phyloP scores from a whole-genome alignment of 1,284 basidiomycete species.

The Inonotus obliquus region DNA sequence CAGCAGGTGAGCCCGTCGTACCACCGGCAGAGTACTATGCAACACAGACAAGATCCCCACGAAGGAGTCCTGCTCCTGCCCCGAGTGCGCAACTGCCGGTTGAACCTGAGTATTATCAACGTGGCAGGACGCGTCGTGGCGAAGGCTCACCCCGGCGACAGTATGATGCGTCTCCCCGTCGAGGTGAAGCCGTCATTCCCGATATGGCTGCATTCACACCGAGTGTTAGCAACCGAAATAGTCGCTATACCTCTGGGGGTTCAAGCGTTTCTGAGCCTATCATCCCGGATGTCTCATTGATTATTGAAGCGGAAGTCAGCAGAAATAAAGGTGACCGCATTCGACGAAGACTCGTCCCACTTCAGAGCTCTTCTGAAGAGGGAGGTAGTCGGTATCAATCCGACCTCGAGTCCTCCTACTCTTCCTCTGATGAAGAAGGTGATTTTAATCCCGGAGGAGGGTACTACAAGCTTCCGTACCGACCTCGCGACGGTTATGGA shows the following conservation, averaged over 20 bases:
- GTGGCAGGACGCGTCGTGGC: slow-evolving; percentile 5
- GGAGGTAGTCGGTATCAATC: background rate
- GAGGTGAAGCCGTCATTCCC: slow-evolving; percentile 9
- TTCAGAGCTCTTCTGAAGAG: slow-evolving; percentile 17
- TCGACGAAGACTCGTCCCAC: slow-evolving; percentile 12
- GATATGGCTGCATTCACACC: background rate
- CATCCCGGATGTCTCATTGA: slow-evolving; percentile 15
- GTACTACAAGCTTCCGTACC: slow-evolving; percentile 12
- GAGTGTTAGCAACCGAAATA: slow-evolving; percentile 8
- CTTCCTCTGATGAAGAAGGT: background rate
- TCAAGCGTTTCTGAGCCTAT: slow-evolving; percentile 19
- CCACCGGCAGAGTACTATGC: background rate
- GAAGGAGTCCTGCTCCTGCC: background rate
- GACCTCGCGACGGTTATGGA: slow-evolving; percentile 14
- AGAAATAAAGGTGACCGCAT: slow-evolving; percentile 6
- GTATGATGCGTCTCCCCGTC: slow-evolving; percentile 4
- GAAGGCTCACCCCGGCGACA: background rate
- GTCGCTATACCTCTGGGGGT: slow-evolving; percentile 15
- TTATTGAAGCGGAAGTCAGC: slow-evolving; percentile 14
- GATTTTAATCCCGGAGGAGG: background rate
- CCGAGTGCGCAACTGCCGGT: background rate
- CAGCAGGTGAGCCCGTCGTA: background rate
- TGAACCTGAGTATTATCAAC: background rate
- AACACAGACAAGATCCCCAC: background rate
- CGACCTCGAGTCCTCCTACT: background rate